A percentile compares a stretch with the other conserved stretches of the same genome.
These are phyloP conservation scores for Mortierella hygrophila DNA, from an alignment of 192 early-diverging fungal species.

Conservation along the genomic window DNA sequence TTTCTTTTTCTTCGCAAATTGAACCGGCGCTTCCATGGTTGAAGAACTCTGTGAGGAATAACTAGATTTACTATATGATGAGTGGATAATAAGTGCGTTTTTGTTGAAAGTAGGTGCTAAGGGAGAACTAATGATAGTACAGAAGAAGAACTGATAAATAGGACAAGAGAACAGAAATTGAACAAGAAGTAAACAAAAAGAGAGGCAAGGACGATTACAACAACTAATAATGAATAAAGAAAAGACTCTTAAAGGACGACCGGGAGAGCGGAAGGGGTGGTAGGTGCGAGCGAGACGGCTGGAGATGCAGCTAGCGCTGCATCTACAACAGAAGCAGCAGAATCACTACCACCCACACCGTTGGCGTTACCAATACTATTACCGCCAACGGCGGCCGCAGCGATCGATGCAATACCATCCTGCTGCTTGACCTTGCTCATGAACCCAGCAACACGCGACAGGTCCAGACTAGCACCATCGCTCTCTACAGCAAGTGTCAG, in stretches of 20 bases:
- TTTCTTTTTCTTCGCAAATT: background rate
- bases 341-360: background rate
- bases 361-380: background rate
- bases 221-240: conserved; percentile 1
- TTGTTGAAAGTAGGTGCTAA: background rate
- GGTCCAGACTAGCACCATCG: conserved; percentile 67
- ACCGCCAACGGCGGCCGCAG: background rate
- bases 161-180: conserved; percentile 9
- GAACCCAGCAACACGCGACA: conserved; percentile 61
- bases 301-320: background rate
- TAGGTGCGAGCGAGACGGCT: background rate
- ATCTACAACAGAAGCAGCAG: background rate
- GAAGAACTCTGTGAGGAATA: background rate
- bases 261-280: background rate
- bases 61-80: too few species aligned
- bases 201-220: background rate
- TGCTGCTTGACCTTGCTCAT: conserved; percentile 60
- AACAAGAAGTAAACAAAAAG: background rate
- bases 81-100: too few species aligned
- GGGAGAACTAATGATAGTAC: background rate
- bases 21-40: conserved; percentile 9
- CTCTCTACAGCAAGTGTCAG: conserved; percentile 85
- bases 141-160: background rate
- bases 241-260: background rate
- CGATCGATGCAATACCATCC: conserved; percentile 35